phyloP scores from a whole-genome alignment of 106 monocot species.

The Dioscorea zingiberensis region DNA sequence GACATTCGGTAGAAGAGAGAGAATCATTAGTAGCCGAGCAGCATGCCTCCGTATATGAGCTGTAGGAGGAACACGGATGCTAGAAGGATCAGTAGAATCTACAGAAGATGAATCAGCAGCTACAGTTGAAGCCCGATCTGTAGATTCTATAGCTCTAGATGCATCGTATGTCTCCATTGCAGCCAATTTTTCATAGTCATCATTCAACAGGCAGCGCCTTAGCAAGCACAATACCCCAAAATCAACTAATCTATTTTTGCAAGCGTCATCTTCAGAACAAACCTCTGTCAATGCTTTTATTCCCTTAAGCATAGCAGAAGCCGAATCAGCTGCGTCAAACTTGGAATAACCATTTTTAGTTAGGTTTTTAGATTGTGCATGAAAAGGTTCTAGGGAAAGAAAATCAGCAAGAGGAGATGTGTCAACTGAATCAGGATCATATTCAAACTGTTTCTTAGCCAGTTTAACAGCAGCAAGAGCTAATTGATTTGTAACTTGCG shows the following conservation, averaged over 20 bases:
- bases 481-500: slow-evolving; percentile 67
- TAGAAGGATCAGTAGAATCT: slow-evolving; percentile 55
- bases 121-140: slow-evolving; percentile 26
- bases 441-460: slow-evolving; percentile 26
- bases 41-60: slow-evolving; percentile 92
- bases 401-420: slow-evolving; percentile 62
- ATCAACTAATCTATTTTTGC: slow-evolving; percentile 65
- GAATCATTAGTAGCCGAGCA: slow-evolving; percentile 70
- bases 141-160: slow-evolving; percentile 53
- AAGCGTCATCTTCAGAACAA: slow-evolving; percentile 61
- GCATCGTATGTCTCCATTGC: slow-evolving; percentile 91
- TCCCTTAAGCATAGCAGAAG: slow-evolving; percentile 76
- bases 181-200: slow-evolving; percentile 94
- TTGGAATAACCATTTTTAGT: slow-evolving; percentile 61
- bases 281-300: slow-evolving; percentile 88
- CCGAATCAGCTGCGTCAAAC: slow-evolving; percentile 88
- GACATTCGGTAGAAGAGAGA: slow-evolving; percentile 66
- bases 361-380: slow-evolving; percentile 39
- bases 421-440: slow-evolving; percentile 43
- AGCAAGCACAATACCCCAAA: slow-evolving; percentile 75
- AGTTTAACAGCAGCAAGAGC: slow-evolving; percentile 53
- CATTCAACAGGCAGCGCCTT: slow-evolving; percentile 68
- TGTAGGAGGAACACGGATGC: slow-evolving; percentile 81
- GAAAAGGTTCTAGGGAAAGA: slow-evolving; percentile 79
- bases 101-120: slow-evolving; percentile 33